These are phyloP conservation scores for Vigna angularis DNA, from an alignment of 306 rosid genomes.

Conservation along the genomic window DNA sequence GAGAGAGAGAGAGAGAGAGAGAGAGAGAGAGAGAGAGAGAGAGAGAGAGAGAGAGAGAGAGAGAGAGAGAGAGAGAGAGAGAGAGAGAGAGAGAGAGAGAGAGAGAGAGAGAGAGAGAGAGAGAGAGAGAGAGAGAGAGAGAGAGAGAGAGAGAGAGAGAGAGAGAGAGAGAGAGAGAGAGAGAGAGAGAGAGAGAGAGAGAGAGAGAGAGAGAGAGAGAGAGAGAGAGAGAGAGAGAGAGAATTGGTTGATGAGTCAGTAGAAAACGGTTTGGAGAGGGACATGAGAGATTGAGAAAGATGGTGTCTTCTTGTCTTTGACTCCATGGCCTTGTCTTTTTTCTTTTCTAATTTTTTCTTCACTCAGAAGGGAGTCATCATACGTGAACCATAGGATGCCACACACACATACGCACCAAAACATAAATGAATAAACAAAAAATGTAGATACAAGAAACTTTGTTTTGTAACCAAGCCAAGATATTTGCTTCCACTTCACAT, in stretches of 20 bases:
- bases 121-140: constrained; percentile 37
- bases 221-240: constrained; percentile 37
- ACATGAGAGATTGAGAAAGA: constrained; percentile 49
- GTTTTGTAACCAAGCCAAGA: constrained; percentile 70
- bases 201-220: constrained; percentile 37
- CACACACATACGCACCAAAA: constrained; percentile 19
- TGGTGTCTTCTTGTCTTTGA: constrained; percentile 86
- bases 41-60: constrained; percentile 41
- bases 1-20: constrained; percentile 35
- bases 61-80: constrained; percentile 38
- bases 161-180: constrained; percentile 40
- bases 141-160: constrained; percentile 37
- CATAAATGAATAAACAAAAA: neutral
- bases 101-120: constrained; percentile 42
- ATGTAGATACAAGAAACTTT: constrained; percentile 40
- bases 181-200: constrained; percentile 36
- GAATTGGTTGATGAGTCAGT: constrained; percentile 94
- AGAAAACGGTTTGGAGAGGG: constrained; percentile 96
- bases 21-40: constrained; percentile 37
- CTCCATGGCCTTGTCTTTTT: constrained; percentile 60
- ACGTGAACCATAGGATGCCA: constrained; percentile 38
- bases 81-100: constrained; percentile 34
- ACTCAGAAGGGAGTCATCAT: constrained; percentile 67
- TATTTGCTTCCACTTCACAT: constrained; percentile 93
- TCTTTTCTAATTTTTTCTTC: constrained; percentile 58